phyloP scores from a whole-genome alignment of 2,329 filamentous ascomycete genomes.

The Penicillium sp. region DNA sequence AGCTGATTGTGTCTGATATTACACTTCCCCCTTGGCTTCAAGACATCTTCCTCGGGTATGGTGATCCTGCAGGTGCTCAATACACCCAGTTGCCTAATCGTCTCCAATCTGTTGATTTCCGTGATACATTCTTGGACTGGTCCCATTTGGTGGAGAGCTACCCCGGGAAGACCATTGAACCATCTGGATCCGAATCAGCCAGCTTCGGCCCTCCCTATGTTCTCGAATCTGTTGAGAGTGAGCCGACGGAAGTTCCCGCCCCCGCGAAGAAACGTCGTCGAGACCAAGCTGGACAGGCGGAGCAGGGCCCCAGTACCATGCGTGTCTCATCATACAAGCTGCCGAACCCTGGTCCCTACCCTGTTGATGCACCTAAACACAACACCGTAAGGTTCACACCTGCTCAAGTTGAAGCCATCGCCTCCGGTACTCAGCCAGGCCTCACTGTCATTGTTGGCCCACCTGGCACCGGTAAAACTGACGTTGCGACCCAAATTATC shows the following conservation, averaged over 20 bases:
- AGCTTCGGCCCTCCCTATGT: constrained; percentile 89
- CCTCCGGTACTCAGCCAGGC: constrained; percentile 90
- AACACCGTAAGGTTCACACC: constrained; percentile 89
- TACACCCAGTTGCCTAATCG: constrained; percentile 81
- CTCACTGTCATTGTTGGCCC: constrained; percentile 92
- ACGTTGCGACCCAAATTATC: constrained; percentile 97
- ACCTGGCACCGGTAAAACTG: constrained; percentile 97
- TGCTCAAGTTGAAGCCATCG: constrained; percentile 86
- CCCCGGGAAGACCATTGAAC: constrained; percentile 83
- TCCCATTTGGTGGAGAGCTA: constrained; percentile 88
- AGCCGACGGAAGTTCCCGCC: constrained; percentile 53
- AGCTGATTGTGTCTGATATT: constrained; percentile 79
- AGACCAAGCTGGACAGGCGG: constrained; percentile 67
- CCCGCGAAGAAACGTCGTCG: constrained; percentile 84
- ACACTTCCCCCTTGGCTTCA: constrained; percentile 89
- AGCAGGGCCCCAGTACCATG: constrained; percentile 66
- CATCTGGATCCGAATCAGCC: constrained; percentile 67
- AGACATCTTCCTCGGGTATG: constrained; percentile 96
- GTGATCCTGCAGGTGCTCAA: constrained; percentile 82
- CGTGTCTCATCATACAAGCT: constrained; percentile 89
- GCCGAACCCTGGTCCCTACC: constrained; percentile 86
- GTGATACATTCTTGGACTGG: constrained; percentile 95
- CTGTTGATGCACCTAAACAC: constrained; percentile 75
- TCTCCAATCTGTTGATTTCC: constrained; percentile 78
- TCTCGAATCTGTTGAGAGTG: constrained; percentile 64